Evolutionary conservation across 1,139 yeast genomes (phyloP).

Genomic region (Nakaseomyces sp.): DNA sequence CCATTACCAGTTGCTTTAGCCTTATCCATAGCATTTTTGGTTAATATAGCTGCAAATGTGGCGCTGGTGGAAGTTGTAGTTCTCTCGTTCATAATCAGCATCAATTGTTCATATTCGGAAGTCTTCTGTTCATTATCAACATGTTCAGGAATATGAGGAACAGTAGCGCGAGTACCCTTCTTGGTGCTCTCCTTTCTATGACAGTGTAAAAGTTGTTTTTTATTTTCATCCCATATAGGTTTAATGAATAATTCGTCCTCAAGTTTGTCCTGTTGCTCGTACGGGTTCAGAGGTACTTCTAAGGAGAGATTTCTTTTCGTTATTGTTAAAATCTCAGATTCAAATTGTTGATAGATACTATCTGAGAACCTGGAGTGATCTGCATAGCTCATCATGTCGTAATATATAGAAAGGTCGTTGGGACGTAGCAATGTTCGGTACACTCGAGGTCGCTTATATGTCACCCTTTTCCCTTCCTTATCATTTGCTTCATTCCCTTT

Average conservation of each 20-base stretch:
- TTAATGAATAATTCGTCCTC: conserved; percentile 38
- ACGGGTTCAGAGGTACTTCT: conserved; percentile 65
- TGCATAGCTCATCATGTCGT: conserved; percentile 76
- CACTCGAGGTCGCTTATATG: conserved; percentile 48
- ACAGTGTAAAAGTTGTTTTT: conserved; percentile 34
- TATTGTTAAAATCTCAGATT: conserved; percentile 69
- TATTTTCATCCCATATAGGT: conserved; percentile 40
- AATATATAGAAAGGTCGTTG: conserved; percentile 71
- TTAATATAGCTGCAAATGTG: conserved; percentile 29
- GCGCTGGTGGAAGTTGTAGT: conserved; percentile 31
- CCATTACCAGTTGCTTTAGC: conserved; percentile 12
- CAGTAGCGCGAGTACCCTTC: conserved; percentile 36
- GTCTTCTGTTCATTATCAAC: conserved; percentile 67
- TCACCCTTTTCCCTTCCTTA: background rate
- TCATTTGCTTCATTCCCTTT: background rate
- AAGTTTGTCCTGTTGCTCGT: conserved; percentile 38
- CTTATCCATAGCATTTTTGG: conserved; percentile 29
- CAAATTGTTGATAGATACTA: conserved; percentile 42
- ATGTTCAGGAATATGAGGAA: conserved; percentile 43
- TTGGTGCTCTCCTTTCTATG: conserved; percentile 45
- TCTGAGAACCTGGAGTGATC: conserved; percentile 79
- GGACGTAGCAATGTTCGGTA: conserved; percentile 73
- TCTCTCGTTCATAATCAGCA: conserved; percentile 43
- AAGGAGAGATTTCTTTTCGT: conserved; percentile 71
- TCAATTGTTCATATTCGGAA: conserved; percentile 83